Base-by-base conservation (phyloP, 2,329 filamentous ascomycete genomes). In the Pyrenochaeta sp. region DNA sequence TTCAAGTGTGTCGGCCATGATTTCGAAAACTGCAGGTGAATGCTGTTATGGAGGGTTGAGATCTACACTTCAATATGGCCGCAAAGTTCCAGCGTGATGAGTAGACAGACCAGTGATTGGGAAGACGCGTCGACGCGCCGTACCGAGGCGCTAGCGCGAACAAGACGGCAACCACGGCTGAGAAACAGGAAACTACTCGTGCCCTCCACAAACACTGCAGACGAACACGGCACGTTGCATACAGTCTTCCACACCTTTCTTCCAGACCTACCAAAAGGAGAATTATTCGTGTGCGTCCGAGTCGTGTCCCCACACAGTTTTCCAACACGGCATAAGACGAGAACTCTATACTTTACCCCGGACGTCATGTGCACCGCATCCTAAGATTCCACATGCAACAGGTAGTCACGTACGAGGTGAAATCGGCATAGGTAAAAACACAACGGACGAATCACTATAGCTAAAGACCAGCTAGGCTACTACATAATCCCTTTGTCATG, bases 1-100 rank as follows among this genome's bases (percentile, higher is more conserved):
- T 54, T 75, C 71, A 10, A 58, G 44, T 45, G 51, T 61, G 22
- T 76, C 67, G 36, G 68, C 60, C 74, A 77, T 77, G 8, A 24
- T 44, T 54, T 15, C 25, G 12, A 10, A 13, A 50, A 19, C 30
- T 54, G 2, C 25, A 7, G 13, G 34, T 44, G 48, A 22, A 9
- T 32, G 30, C 10, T 39, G 28, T 52, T 44, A 36, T 51, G 10
- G 25, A 24, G 27, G 39, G 15, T 43, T 39, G 13, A 28, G 30
- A 10, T 44, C 30, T 2, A 42, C 36, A 42, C 42, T 37, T 44
- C 47, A 27, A 42, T 27, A 51, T 56, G 28, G 52, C 36, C 27
- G 58, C 24, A 56, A 49, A 60, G 58, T 53, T 40, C 47, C 54
- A 19, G 24, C 32, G 28, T 25, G 40, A 15, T 24, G 45, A 8